Conservation (phyloP, 345 rosid genomes). For the Brassica cretica region DNA sequence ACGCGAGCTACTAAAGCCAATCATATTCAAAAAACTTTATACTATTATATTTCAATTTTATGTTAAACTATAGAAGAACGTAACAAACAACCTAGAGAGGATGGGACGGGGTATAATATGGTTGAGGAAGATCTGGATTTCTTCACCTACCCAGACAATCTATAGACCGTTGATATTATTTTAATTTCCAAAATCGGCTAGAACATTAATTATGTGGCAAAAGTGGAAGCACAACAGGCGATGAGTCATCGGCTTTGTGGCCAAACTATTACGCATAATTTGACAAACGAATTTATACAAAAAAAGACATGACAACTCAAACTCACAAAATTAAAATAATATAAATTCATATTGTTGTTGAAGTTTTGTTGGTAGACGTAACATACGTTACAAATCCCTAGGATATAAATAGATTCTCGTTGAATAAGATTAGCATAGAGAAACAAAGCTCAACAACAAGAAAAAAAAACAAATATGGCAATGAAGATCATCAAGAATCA, state of each 20-base stretch:
- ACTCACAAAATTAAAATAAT: neutral
- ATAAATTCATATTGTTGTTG: constrained; percentile 18
- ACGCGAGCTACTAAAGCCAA: constrained; percentile 2
- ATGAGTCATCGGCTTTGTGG: constrained; percentile 38
- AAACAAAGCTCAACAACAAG: constrained; percentile 10
- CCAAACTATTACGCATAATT: constrained; percentile 22
- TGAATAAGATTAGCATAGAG: constrained; percentile 5
- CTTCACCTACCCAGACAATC: constrained; percentile 36
- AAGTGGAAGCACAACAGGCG: constrained; percentile 25
- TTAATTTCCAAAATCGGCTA: neutral
- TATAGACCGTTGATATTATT: constrained; percentile 31
- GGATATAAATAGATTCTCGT: constrained; percentile 31
- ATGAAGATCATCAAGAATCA: constrained; percentile 49
- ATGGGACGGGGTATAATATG: constrained; percentile 24
- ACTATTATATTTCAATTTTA: neutral
- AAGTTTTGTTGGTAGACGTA: constrained; percentile 31
- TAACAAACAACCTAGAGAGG: constrained; percentile 18
- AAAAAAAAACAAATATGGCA: constrained; percentile 10
- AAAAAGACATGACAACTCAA: constrained; percentile 34
- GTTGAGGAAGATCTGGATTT: constrained; percentile 40
- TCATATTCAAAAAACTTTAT: neutral
- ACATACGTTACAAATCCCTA: constrained; percentile 1
- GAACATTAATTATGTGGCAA: constrained; percentile 31
- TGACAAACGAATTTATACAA: constrained; percentile 31
- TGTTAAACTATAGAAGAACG: constrained; percentile 4